These are phyloP conservation scores for Rubroboletus pulcherrimus DNA, from an alignment of 768 basidiomycete genomes.

Conservation along the genomic window DNA sequence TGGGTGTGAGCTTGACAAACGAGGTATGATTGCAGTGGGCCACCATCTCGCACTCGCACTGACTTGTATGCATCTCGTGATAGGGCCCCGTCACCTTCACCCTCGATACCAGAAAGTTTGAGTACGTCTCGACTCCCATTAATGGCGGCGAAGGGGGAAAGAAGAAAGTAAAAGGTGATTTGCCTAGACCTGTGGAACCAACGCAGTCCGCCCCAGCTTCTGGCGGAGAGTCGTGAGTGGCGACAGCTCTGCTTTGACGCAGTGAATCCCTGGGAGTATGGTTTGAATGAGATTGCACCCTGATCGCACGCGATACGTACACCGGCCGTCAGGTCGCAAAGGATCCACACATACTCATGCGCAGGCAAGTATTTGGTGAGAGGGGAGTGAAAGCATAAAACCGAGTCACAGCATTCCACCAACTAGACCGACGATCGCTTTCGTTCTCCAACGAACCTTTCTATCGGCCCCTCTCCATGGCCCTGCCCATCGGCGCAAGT, in stretches of 20 bases:
- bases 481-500: constrained; percentile 45
- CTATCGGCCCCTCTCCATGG: constrained; percentile 61
- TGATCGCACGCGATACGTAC: background rate
- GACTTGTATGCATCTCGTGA: background rate
- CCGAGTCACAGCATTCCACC: constrained; percentile 60
- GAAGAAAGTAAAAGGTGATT: constrained; percentile 5
- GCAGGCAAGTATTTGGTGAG: constrained; percentile 7
- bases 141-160: constrained; percentile 4
- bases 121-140: constrained; percentile 44
- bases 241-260: background rate
- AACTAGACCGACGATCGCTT: constrained; percentile 56
- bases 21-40: constrained; percentile 51
- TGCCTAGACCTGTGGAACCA: constrained; percentile 4
- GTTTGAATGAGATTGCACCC: background rate
- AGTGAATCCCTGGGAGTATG: background rate
- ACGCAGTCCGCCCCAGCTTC: background rate
- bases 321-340: background rate
- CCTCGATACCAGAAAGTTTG: constrained; percentile 76
- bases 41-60: background rate
- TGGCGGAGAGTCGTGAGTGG: constrained; percentile 7
- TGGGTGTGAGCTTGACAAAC: constrained; percentile 84
- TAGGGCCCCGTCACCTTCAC: constrained; percentile 87
- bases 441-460: constrained; percentile 60
- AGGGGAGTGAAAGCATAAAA: background rate
- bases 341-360: background rate